Percentiles rank a stretch among this genome's conserved stretches.
These are phyloP conservation scores for Alternaria rosae DNA, from an alignment of 2,329 filamentous ascomycete genomes.

Conservation along the genomic window DNA sequence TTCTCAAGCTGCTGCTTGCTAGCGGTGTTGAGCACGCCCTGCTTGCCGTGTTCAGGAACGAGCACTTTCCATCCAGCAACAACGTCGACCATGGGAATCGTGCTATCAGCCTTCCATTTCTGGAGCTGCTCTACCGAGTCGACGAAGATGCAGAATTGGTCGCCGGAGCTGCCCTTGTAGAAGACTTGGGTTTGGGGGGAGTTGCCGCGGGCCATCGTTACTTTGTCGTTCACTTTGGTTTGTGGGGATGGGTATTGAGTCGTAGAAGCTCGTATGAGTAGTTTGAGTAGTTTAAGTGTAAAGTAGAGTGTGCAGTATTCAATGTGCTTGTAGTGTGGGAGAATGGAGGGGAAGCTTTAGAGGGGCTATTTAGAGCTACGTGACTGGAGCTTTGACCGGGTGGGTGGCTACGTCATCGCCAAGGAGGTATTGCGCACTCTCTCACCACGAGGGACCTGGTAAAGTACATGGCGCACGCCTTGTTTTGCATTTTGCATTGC, in stretches of 20 bases:
- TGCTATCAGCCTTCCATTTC: constrained; percentile 84
- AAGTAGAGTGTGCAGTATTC: too few relatives aligned
- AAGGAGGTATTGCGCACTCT: constrained; percentile 18
- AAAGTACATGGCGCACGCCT: constrained; percentile 4
- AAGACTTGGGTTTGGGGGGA: constrained; percentile 76
- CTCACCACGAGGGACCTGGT: background rate
- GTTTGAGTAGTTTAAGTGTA: background rate
- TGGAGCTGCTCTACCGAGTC: constrained; percentile 69
- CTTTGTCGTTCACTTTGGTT: background rate
- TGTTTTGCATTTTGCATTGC: constrained; percentile 8
- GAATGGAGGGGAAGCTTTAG: constrained; percentile 40
- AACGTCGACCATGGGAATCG: constrained; percentile 81
- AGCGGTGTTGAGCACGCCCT: constrained; percentile 79
- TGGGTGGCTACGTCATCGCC: constrained; percentile 42
- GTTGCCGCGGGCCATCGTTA: constrained; percentile 55
- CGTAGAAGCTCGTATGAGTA: too few relatives aligned
- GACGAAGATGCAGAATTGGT: constrained; percentile 74
- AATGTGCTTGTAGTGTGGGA: too few relatives aligned
- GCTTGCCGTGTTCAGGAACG: constrained; percentile 82
- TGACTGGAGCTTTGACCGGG: constrained; percentile 26
- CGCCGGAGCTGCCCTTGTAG: constrained; percentile 74
- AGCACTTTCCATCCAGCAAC: constrained; percentile 90
- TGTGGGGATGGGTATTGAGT: too few relatives aligned
- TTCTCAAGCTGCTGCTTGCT: constrained; percentile 78
- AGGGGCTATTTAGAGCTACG: constrained; percentile 43